A percentile compares a stretch with the other conserved stretches of the same genome.
Conservation (phyloP, 1,284 basidiomycete species). For the Chondrostereum purpureum region DNA sequence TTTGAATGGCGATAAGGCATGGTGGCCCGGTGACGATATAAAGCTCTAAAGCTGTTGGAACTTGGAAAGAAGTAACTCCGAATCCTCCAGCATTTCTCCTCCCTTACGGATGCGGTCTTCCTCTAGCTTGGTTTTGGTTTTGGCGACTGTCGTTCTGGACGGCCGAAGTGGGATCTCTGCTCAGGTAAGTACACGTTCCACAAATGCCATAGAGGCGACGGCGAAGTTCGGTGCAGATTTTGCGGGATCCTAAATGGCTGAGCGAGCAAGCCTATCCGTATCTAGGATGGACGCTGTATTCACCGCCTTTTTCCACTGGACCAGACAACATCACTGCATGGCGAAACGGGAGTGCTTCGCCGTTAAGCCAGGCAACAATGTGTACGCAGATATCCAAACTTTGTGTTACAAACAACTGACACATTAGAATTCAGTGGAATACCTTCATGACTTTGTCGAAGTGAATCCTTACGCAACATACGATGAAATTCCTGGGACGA, state of each 20-base stretch:
- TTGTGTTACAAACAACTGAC: neutral
- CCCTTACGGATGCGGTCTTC: no score
- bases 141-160: no score
- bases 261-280: neutral
- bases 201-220: no score
- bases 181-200: no score
- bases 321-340: conserved; percentile 35
- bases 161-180: no score
- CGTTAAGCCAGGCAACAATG: neutral
- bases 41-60: no score
- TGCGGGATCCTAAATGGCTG: neutral
- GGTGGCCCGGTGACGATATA: no score
- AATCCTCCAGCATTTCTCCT: no score
- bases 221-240: no score
- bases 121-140: no score
- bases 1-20: no score
- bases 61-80: no score
- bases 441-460: neutral
- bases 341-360: neutral
- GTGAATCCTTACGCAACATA: neutral
- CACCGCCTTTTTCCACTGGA: conserved; percentile 10
- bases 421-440: neutral
- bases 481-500: neutral
- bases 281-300: neutral
- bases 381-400: neutral